Evolutionary conservation across 495 filamentous ascomycete genomes (phyloP), one percentile per base, ranked within the genome.

Genomic region (Oleoguttula mirabilis): DNA sequence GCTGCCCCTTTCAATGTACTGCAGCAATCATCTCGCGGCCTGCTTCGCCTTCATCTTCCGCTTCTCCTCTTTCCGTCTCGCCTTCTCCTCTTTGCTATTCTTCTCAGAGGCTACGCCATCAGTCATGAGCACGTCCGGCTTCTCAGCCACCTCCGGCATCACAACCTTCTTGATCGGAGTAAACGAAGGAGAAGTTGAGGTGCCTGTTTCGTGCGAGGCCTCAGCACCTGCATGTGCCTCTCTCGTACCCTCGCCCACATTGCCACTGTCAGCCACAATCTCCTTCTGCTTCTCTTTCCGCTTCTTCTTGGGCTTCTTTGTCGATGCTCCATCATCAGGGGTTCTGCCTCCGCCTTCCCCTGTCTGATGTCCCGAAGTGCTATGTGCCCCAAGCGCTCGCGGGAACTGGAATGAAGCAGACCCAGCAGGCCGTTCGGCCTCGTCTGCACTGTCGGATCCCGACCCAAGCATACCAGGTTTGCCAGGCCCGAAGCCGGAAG

Each of bases 401-500:
- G 47, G 47, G 24, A 50, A 50, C 31, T 50, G 47, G 17, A 50
- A 34, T 24, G 22, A n/a, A 5, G 34, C 5, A 4, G 2, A 3
- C 32, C 23, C 24, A 19, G 14, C 16, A 19, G 2, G 17, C 4
- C 3, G 22, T n/a, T 36, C 42, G 1, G 45, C 36, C 1, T 25
- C 24, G 8, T 27, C 41, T 1, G 19, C 36, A n/a, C 24, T 38
- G 3, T 51, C 47, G 3, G 36, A 34, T 12, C 33, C 42, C 2
- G 47, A 50, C 22, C 35, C 47, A 7, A 50, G n/a, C 17, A 10
- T 27, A 25, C 47, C 37, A 15, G 34, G 28, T n/a, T 32, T 17
- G 3, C 47, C 41, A 2, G 10, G 3, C 2, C 47, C 41, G 17
- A 38, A 41, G 3, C 47, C 47, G 14, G 37, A 37, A 55, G 73